phyloP scores from a whole-genome alignment of 2,329 filamentous ascomycete genomes.

The Ascochyta koolunga region DNA sequence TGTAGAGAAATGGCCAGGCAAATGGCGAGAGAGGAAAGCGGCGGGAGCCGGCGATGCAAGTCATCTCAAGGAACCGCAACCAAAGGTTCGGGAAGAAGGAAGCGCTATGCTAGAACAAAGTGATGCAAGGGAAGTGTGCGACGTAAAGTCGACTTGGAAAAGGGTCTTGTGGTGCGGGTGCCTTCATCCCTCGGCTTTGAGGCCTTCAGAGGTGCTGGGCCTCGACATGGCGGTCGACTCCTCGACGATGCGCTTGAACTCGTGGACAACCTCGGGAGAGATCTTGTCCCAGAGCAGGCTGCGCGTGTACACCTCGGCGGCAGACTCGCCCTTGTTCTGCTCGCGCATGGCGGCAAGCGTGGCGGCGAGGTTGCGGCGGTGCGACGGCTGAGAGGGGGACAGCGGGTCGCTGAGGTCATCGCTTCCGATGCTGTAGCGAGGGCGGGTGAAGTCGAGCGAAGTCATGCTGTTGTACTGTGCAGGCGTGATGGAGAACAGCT shows the following conservation, averaged over 20 bases:
- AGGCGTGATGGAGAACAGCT: slow-evolving; percentile 83
- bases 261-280: slow-evolving; percentile 85
- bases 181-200: slow-evolving; percentile 42
- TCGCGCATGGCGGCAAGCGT: slow-evolving; percentile 79
- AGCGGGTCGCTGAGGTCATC: slow-evolving; percentile 47
- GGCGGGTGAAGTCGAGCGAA: slow-evolving; percentile 71
- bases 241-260: slow-evolving; percentile 89
- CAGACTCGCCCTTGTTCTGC: slow-evolving; percentile 70
- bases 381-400: slow-evolving; percentile 55
- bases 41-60: slow-evolving; percentile 43
- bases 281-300: slow-evolving; percentile 95
- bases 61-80: slow-evolving; percentile 26
- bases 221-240: slow-evolving; percentile 62
- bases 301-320: slow-evolving; percentile 88
- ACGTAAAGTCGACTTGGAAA: slow-evolving; percentile 3
- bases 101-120: slow-evolving; percentile 42
- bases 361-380: slow-evolving; percentile 78
- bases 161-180: slow-evolving; percentile 14
- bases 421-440: slow-evolving; percentile 57
- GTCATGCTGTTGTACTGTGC: slow-evolving; percentile 88
- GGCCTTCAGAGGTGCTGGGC: slow-evolving; percentile 42
- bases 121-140: slow-evolving; percentile 30
- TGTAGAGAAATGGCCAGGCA: slow-evolving; percentile 34
- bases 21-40: slow-evolving; percentile 28
- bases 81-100: slow-evolving; percentile 40